Evolutionary conservation across 805 yeast genomes (phyloP).

Genomic region (Wickerhamiella slavikovae): DNA sequence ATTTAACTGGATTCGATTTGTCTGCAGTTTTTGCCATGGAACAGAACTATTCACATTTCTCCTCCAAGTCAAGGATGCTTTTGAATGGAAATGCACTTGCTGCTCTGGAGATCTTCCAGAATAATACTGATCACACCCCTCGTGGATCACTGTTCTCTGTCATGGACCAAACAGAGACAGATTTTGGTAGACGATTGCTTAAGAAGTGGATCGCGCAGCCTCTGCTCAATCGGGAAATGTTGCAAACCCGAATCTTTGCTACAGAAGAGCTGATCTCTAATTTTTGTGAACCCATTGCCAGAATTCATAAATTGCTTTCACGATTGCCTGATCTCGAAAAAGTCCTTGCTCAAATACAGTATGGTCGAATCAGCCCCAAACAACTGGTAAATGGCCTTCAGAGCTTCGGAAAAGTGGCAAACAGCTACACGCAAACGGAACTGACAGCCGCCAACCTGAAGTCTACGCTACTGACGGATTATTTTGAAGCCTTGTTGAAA

Average conservation of each 20-base stretch:
- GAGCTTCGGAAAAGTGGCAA: constrained; percentile 20
- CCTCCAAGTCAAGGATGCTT: constrained; percentile 27
- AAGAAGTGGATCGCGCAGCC: constrained; percentile 63
- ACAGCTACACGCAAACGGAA: constrained; percentile 9
- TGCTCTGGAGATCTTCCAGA: constrained; percentile 55
- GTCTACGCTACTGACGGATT: constrained; percentile 19
- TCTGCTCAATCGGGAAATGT: constrained; percentile 29
- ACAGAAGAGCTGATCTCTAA: constrained; percentile 24
- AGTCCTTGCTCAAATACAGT: constrained; percentile 36
- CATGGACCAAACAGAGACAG: constrained; percentile 59
- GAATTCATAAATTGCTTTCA: constrained; percentile 13
- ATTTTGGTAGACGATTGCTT: constrained; percentile 50
- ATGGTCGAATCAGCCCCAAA: constrained; percentile 34
- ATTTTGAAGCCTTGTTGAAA: constrained; percentile 22
- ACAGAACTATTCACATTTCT: constrained; percentile 34
- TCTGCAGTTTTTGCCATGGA: constrained; percentile 32
- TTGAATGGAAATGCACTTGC: constrained; percentile 45
- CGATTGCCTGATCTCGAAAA: constrained; percentile 37
- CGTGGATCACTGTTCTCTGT: constrained; percentile 65
- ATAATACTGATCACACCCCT: constrained; percentile 32
- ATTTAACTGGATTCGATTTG: constrained; percentile 44
- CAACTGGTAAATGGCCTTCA: constrained; percentile 37
- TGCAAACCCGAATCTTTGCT: constrained; percentile 45
- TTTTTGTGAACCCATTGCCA: constrained; percentile 12
- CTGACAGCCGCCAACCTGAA: constrained; percentile 12